Evolutionary conservation across 306 rosid genomes (phyloP), one percentile per base, ranked within the genome.

Genomic region (Begonia peltatifolia): DNA sequence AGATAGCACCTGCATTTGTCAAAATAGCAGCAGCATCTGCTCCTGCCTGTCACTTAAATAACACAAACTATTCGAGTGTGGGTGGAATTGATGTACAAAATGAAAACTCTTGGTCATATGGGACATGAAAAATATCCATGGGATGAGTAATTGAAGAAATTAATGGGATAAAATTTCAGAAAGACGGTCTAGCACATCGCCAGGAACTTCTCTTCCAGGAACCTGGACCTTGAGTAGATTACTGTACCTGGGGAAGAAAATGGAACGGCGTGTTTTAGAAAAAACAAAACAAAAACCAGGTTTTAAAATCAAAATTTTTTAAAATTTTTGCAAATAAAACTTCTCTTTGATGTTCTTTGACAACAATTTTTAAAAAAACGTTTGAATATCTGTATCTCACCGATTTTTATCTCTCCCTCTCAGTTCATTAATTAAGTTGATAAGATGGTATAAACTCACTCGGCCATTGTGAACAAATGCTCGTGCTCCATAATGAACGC

Each of bases 401-500:
- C 4, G 23, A 20, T 20, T 20, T 20, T 20, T 20, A 1, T 20
- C 23, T 20, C 23, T 20, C 23, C 23, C 23, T 20, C 38, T 30
- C 38, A 30, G 9, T 30, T 3, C 7, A 18, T 12, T 14, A 50
- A 17, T 36, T 3, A 53, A 13, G 43, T n/a, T 55, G 51, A 48
- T 36, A 43, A 43, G 53, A 65, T 12, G 16, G 17, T 47, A 64
- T 76, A 23, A 47, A 79, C 99, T 81, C 59, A 92, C 99, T 92
- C 94, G 41, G 74, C 46, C 12, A 73, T 58, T 2, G 93, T 75
- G 58, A 92, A 92, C 76, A 83, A 70, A 76, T 74, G 76, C 55
- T 73, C 73, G 42, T 92, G 99, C 77, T 92, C 99, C 53, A 84
- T 73, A 69, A 86, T 66, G 80, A 92, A 92, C 61, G 99, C 96